phyloP scores from a whole-genome alignment of 176 grass and related monocot genomes.

The Alloteropsis semialata region DNA sequence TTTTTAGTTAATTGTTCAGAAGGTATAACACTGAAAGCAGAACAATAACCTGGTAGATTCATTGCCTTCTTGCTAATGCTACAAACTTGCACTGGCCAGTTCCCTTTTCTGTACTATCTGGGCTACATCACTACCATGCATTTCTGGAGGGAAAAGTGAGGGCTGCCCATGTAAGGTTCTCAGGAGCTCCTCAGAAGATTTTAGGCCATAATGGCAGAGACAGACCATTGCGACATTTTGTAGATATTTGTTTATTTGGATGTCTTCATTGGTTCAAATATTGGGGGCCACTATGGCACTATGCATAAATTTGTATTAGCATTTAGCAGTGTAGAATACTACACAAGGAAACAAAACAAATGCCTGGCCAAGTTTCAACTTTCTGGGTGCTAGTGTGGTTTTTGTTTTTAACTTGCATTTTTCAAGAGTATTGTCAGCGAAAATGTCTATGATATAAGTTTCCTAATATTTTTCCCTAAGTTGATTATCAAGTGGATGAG shows the following conservation, averaged over 20 bases:
- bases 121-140: neutral
- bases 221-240: neutral
- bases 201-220: neutral
- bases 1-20: constrained; percentile 6
- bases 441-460: neutral
- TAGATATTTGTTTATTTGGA: neutral
- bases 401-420: neutral
- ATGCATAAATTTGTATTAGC: neutral
- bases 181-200: neutral
- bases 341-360: neutral
- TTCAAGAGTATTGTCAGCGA: neutral
- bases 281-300: too few relatives aligned
- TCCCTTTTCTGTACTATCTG: neutral
- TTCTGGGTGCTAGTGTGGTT: neutral
- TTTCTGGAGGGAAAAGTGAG: neutral
- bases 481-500: neutral
- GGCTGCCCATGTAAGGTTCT: neutral
- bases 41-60: neutral
- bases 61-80: neutral
- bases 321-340: neutral
- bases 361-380: neutral
- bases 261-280: neutral
- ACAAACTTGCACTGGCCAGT: neutral
- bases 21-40: neutral
- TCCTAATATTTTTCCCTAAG: neutral